Conservation (phyloP, 1,284 basidiomycete genomes). For the Ceratobasidium sp. region DNA sequence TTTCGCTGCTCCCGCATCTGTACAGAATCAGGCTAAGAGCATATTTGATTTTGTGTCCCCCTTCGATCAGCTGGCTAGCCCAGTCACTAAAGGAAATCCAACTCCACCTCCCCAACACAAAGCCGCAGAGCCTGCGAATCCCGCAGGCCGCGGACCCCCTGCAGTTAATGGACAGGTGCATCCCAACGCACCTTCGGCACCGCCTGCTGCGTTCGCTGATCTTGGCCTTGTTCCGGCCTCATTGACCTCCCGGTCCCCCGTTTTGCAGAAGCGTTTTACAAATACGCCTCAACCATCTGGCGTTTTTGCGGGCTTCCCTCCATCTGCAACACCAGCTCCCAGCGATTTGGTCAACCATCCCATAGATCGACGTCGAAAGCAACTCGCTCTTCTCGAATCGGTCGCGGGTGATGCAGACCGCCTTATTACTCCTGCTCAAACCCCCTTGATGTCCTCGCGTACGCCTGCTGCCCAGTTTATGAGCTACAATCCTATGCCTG, state of each 20-base stretch:
- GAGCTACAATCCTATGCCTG: slow-evolving; percentile 19
- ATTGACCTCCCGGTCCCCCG: slow-evolving; percentile 22
- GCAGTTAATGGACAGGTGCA: neutral
- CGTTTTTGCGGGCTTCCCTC: neutral
- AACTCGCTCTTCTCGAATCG: slow-evolving; percentile 74
- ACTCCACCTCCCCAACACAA: slow-evolving; percentile 18
- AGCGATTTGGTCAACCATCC: neutral
- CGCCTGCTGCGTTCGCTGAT: slow-evolving; percentile 31
- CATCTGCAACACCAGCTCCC: slow-evolving; percentile 16
- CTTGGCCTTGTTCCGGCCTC: slow-evolving; percentile 35
- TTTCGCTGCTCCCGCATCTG: slow-evolving; percentile 48
- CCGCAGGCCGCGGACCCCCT: neutral
- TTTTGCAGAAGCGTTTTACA: slow-evolving; percentile 22
- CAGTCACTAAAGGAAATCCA: slow-evolving; percentile 6
- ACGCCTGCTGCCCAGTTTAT: slow-evolving; percentile 34
- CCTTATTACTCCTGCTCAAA: slow-evolving; percentile 21
- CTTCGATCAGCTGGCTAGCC: slow-evolving; percentile 41
- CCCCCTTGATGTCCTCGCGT: slow-evolving; percentile 28
- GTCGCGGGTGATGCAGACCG: slow-evolving; percentile 63
- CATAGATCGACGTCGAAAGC: slow-evolving; percentile 60
- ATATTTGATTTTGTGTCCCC: slow-evolving; percentile 44
- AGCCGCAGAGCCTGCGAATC: neutral
- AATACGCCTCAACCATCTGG: slow-evolving; percentile 18
- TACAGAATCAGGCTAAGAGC: slow-evolving; percentile 23
- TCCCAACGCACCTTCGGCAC: neutral